Evolutionary conservation across 2,329 filamentous ascomycete species (phyloP).

Genomic region (Chaetomiaceae sp.): DNA sequence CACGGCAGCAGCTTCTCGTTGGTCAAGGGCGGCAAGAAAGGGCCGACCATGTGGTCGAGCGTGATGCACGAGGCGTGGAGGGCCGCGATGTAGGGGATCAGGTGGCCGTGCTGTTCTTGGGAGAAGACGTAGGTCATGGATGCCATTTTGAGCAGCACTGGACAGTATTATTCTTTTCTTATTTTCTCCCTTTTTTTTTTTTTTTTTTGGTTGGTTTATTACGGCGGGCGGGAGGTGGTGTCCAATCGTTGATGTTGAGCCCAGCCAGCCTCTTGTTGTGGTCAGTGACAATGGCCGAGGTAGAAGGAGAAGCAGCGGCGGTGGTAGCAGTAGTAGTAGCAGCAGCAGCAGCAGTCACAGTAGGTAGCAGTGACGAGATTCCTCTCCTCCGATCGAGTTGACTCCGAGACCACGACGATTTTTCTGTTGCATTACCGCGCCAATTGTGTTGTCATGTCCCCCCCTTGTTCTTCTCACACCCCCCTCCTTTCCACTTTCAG

Average conservation of each 20-base stretch:
- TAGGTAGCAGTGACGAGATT: neutral
- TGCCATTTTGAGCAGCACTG: too few species aligned
- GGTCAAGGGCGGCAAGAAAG: conserved; percentile 56
- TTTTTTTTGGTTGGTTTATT: neutral
- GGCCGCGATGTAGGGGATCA: conserved; percentile 53
- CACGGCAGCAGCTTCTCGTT: conserved; percentile 52
- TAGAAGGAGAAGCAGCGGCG: too few species aligned
- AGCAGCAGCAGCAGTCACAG: too few species aligned
- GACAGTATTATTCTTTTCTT: too few species aligned
- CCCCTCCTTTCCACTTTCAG: conserved; percentile 5
- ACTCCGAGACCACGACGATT: conserved; percentile 1
- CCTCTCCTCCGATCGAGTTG: neutral
- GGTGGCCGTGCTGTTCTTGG: conserved; percentile 43
- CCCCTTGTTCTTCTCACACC: conserved; percentile 5
- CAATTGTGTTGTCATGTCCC: conserved; percentile 8
- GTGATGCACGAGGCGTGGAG: conserved; percentile 58
- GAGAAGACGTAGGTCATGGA: conserved; percentile 42
- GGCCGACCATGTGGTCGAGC: conserved; percentile 51
- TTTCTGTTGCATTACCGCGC: conserved; percentile 17
- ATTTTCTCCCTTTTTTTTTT: neutral
- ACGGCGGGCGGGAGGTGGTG: neutral
- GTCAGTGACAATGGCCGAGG: too few species aligned
- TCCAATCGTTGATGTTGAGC: neutral
- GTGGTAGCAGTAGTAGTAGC: too few species aligned
- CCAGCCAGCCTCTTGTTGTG: too few species aligned